Base-by-base conservation (phyloP, 768 basidiomycete genomes). In the Russula griseocarnosa region DNA sequence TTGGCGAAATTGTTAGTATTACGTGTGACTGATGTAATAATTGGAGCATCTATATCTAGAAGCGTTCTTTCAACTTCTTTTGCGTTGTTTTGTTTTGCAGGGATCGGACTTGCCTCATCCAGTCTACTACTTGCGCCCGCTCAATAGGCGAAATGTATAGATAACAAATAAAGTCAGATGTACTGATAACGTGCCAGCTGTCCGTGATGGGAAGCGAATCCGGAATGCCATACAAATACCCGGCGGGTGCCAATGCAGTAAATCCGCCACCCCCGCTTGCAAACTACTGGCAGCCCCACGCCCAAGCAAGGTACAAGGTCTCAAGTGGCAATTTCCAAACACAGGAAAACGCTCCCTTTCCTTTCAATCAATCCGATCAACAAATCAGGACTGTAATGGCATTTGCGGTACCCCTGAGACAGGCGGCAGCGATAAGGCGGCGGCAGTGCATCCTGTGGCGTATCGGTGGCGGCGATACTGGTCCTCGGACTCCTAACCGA, bases 191-290 rank as follows among this genome's bases (percentile, higher is more conserved):
- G 5, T 24, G 53, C 53, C 53, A 54, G 34, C 38, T 55, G 55
- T 26, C 36, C 2, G 22, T 7, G 30, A 26, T 34, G 52, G 30
- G 50, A 51, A 51, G 22, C 24, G 49, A 32, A 46, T n/a, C 34
- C 42, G 16, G 3, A 20, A 28, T 34, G 20, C 22, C 13, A 18
- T 63, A 63, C 62, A 63, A 63, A 63, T 55, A 63, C 52, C 44
- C n/a, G 16, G 28, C n/a, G 28, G 38, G 42, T n/a, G 3, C 20
- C 20, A 24, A 47, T 40, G 7, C 5, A 26, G 8, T 26, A 40
- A 40, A 40, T 40, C 38, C 38, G 38, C 38, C 38, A 7, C 13
- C 3, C 1, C 20, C 7, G 13, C 32, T 16, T 11, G 14, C 36
- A 26, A 28, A 6, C 36, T n/a, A n/a, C n/a, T n/a, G n/a, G n/a